Evolutionary conservation across 345 rosid genomes (phyloP), one percentile per base, ranked within the genome.

Genomic region (Limnanthes douglasii): DNA sequence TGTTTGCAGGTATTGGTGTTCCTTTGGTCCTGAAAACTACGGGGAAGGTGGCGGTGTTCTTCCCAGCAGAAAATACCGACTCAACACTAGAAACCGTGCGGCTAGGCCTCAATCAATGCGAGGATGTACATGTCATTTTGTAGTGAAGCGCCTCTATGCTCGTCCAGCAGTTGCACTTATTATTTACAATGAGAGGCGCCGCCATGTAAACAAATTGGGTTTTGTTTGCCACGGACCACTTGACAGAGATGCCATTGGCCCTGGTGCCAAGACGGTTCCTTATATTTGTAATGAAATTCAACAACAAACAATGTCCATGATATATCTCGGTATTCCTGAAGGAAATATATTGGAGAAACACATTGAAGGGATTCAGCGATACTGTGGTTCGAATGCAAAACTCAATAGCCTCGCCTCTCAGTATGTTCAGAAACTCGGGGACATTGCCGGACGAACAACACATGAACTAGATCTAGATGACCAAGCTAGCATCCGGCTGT

Each of bases 81-180:
- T 80, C 29, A 85, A 90, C 48, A 84, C 94, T 14, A 41, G 85
- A 47, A 90, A 80, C 40, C 65, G 73, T 39, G 88, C 93, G 23
- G 88, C 98, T 16, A 67, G 94, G 37, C 96, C 98, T 59, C 93
- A 90, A 37, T 84, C 96, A n/a, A 90, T 90, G 94, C 73, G 93
- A 16, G 96, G 98, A 4, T 90, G 94, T 43, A 78, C 67, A 7
- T 80, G 94, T 34, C 94, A 85, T 64, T 90, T 90, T 22, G 73
- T 70, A 18, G 85, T 80, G 32, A 90, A 75, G 41, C 79, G 88
- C 15, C 70, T 90, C 1, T 90, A 80, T 54, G 75, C 79, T 34
- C 73, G 75, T 31, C 82, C 95, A 20, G 60, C 82, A 1, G 62
- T 80, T 56, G 96, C 83, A 6, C 80, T 90, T 31, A 58, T 84